Percentiles rank a stretch among this genome's conserved stretches.
Conservation (phyloP, 441 rosid species). For the Metrosideros polymorpha region DNA sequence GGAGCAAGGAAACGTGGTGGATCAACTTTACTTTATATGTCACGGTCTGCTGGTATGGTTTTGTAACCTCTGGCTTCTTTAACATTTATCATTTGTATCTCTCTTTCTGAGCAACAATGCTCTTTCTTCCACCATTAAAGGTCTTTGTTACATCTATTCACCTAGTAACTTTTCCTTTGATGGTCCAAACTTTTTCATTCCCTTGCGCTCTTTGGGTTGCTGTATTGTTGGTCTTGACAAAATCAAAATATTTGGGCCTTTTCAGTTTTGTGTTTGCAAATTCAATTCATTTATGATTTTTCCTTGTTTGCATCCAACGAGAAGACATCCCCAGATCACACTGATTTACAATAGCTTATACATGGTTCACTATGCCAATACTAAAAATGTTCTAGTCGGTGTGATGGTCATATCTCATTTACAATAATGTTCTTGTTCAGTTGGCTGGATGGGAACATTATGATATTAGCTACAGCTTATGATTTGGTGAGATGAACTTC, state of each 20-base stretch:
- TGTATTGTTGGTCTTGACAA: background rate
- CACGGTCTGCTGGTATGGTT: conserved; percentile 72
- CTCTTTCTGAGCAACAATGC: background rate
- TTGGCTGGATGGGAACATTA: background rate
- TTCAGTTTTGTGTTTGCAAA: background rate
- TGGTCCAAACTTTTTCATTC: background rate
- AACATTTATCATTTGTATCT: background rate
- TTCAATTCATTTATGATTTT: background rate
- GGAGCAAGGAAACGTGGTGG: conserved; percentile 87
- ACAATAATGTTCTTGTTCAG: background rate
- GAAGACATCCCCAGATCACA: background rate
- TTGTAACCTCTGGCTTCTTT: background rate
- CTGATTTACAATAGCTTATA: background rate
- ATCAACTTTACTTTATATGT: conserved; percentile 91
- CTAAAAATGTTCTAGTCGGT: background rate
- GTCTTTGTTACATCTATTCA: background rate
- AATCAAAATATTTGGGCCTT: background rate
- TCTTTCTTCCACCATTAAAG: background rate
- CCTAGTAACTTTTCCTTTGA: background rate
- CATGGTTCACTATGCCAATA: background rate
- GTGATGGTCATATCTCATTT: background rate
- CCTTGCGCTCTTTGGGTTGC: background rate
- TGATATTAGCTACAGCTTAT: background rate
- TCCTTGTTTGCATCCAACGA: background rate
- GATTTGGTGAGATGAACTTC: background rate